Base-by-base conservation (phyloP, 441 rosid species). In the Gossypium trilobum region DNA sequence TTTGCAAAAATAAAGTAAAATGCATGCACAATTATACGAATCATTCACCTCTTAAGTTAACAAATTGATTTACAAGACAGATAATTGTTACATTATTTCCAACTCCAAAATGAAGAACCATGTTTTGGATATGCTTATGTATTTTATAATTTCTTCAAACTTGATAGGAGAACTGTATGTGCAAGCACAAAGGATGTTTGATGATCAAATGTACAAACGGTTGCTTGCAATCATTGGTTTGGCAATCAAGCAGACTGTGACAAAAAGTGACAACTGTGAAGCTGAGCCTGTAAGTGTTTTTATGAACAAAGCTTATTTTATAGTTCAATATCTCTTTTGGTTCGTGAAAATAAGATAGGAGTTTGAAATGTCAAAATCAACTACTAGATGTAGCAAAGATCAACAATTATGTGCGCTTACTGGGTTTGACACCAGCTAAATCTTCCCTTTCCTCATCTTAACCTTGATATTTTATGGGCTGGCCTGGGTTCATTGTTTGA, bases 111-210 rank as follows among this genome's bases (percentile, higher is more conserved):
- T 46, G 14, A 48, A 51, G 36, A 59, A 29, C 4, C 50, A 42
- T 29, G 52, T 44, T 66, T 13, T 42, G 19, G 31, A 64, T 10
- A 23, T 73, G 31, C 51, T 17, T 74, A 74, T 68, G 73, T 75
- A 78, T 75, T 52, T 67, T 9, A 42, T 64, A 60, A 68, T 79
- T 42, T 22, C 65, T 55, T 70, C 16, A 44, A 75, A 79, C 60
- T 69, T 84, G 68, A 74, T 87, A 92, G 99, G 98, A 74, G 99
- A 95, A 79, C 71, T 92, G 60, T 91, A 95, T 76, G 82, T 84
- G 74, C 99, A 93, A 77, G 92, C 99, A 62, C 86, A 80, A 75
- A 84, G 65, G 74, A 91, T 92, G 96, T 93, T 95, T 89, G 96
- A 92, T 76, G 85, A 83, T 77, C 73, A 67, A 79, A 88, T 85